These are phyloP conservation scores for Melocanna baccifera DNA, from an alignment of 176 grass and related monocot species.

Conservation along the genomic window DNA sequence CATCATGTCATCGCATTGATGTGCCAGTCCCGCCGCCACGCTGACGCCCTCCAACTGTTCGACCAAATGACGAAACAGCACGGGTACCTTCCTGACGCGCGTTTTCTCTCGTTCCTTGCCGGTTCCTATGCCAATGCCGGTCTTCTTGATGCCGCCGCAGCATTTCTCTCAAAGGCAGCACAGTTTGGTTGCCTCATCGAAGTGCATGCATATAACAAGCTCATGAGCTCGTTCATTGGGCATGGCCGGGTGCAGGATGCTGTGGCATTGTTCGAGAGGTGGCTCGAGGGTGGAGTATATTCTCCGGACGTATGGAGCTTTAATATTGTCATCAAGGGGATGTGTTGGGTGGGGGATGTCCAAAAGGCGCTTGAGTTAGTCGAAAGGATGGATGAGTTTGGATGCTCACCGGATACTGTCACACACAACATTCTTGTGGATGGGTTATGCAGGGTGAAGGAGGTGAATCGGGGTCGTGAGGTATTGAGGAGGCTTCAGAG, in stretches of 20 bases:
- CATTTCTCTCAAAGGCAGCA: constrained; percentile 39
- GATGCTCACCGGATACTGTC: constrained; percentile 65
- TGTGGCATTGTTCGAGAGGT: constrained; percentile 50
- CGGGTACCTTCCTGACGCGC: constrained; percentile 33
- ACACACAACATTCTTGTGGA: constrained; percentile 84
- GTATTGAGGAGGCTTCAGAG: constrained; percentile 61
- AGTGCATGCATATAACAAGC: constrained; percentile 62
- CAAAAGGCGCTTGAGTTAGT: constrained; percentile 58
- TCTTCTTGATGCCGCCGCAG: constrained; percentile 37
- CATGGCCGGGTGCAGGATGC: constrained; percentile 40
- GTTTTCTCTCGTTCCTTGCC: constrained; percentile 59
- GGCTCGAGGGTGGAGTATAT: constrained; percentile 44
- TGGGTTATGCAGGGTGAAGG: constrained; percentile 58
- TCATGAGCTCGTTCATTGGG: constrained; percentile 51
- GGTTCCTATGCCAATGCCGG: constrained; percentile 44
- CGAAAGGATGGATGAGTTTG: constrained; percentile 60
- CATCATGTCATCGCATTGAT: constrained; percentile 41
- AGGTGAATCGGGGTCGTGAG: constrained; percentile 55
- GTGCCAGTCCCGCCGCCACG: constrained; percentile 43
- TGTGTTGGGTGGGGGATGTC: constrained; percentile 60
- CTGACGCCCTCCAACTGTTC: constrained; percentile 69
- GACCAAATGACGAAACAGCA: constrained; percentile 64
- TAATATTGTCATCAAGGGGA: constrained; percentile 73
- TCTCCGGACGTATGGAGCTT: constrained; percentile 67
- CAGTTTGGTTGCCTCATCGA: constrained; percentile 45